Conservation (phyloP, 306 rosid genomes). For the Sindora glabra region DNA sequence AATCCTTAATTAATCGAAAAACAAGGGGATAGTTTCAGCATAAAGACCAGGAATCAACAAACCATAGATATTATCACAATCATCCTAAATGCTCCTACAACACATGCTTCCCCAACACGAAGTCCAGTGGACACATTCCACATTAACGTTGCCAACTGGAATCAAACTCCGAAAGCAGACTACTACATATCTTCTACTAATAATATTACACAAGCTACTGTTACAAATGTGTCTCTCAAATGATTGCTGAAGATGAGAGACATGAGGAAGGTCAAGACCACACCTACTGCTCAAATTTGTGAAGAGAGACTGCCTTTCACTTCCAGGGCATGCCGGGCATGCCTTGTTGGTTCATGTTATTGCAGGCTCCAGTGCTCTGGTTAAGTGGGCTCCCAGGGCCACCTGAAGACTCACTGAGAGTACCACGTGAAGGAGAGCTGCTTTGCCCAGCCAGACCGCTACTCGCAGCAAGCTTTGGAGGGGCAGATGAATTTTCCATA, state of each 20-base stretch:
- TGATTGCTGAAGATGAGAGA: neutral
- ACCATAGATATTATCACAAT: neutral
- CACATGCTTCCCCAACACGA: neutral
- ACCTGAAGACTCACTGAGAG: conserved; percentile 42
- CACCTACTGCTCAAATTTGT: conserved; percentile 22
- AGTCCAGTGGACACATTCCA: too few relatives aligned
- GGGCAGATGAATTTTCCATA: conserved; percentile 8
- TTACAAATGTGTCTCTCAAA: conserved; percentile 14
- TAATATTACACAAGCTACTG: conserved; percentile 10
- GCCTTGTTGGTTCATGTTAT: conserved; percentile 40
- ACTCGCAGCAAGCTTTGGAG: conserved; percentile 13
- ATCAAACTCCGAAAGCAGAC: neutral
- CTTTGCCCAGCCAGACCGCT: conserved; percentile 34
- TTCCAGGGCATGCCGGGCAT: conserved; percentile 56
- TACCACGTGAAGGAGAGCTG: conserved; percentile 40
- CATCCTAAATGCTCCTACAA: conserved; percentile 1
- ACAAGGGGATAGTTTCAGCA: neutral
- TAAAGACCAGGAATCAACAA: neutral
- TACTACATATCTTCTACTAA: neutral
- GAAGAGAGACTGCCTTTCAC: conserved; percentile 12
- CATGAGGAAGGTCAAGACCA: neutral
- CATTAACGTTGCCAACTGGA: neutral
- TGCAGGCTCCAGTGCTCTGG: conserved; percentile 34
- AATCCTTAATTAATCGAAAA: too few relatives aligned
- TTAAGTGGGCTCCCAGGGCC: conserved; percentile 36